Evolutionary conservation across 2,329 filamentous ascomycete species (phyloP).

Genomic region (Lasiodiplodia theobromae): DNA sequence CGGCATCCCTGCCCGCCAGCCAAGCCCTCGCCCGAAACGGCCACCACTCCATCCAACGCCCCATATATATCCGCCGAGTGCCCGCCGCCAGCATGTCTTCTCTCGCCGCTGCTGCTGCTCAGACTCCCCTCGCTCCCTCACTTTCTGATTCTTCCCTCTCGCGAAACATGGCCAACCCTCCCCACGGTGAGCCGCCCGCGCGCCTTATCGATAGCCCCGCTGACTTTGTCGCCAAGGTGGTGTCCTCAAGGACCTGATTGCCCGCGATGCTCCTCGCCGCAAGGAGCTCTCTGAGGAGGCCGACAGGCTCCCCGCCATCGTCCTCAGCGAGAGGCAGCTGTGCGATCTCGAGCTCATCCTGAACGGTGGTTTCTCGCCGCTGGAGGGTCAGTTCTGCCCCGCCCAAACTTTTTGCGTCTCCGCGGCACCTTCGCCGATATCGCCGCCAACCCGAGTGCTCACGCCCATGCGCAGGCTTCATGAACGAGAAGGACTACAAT

Average conservation of each 20-base stretch:
- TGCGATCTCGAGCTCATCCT: conserved; percentile 98
- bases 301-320: conserved; percentile 82
- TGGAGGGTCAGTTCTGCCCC: conserved; percentile 75
- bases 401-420: conserved; percentile 20
- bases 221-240: conserved; percentile 66
- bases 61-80: conserved; percentile 29
- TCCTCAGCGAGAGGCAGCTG: conserved; percentile 90
- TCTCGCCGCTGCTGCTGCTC: conserved; percentile 22
- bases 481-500: conserved; percentile 97
- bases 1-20: conserved; percentile 27
- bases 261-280: conserved; percentile 86
- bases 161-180: conserved; percentile 57
- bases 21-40: conserved; percentile 16
- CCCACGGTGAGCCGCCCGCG: conserved; percentile 52
- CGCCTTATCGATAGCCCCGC: conserved; percentile 30
- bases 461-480: conserved; percentile 72
- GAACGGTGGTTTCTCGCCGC: conserved; percentile 95
- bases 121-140: conserved; percentile 11
- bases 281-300: conserved; percentile 82
- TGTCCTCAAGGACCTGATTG: conserved; percentile 96
- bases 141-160: conserved; percentile 16
- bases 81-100: conserved; percentile 19
- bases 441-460: conserved; percentile 31
- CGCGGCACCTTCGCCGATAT: conserved; percentile 23
- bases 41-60: conserved; percentile 21